These are phyloP conservation scores for Codiaeum variegatum DNA, from an alignment of 441 rosid species.

Conservation along the genomic window DNA sequence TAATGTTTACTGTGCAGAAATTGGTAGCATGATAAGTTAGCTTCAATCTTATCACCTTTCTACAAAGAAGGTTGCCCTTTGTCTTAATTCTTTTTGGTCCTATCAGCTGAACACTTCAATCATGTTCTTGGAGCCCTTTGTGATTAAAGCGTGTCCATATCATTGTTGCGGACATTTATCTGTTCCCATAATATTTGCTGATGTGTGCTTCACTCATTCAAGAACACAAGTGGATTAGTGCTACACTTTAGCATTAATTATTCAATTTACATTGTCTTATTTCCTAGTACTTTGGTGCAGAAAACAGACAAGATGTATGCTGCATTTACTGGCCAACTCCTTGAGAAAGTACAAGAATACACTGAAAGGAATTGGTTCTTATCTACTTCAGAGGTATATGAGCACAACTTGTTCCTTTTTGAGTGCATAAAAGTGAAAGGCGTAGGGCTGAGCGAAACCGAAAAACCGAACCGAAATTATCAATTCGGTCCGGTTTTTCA, in stretches of 20 bases:
- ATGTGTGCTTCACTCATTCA: not conserved
- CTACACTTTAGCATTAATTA: slow-evolving; percentile 4
- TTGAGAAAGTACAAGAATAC: slow-evolving; percentile 76
- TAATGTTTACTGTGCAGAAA: not conserved
- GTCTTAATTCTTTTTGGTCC: not conserved
- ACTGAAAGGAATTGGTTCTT: slow-evolving; percentile 85
- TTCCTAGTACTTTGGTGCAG: slow-evolving; percentile 37
- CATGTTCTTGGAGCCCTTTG: not conserved
- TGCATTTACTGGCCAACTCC: slow-evolving; percentile 83
- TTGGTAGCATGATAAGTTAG: not conserved
- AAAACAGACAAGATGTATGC: slow-evolving; percentile 81
- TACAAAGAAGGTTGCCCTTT: not conserved
- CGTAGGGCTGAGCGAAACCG: too few relatives aligned
- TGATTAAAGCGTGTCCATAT: not conserved
- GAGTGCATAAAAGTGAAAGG: not conserved
- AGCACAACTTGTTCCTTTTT: not conserved
- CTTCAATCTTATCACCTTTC: not conserved
- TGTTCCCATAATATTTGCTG: not conserved
- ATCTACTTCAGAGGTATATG: slow-evolving; percentile 74
- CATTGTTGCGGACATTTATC: not conserved
- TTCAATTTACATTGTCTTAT: slow-evolving; percentile 3
- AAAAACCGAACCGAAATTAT: too few relatives aligned
- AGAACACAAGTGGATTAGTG: not conserved
- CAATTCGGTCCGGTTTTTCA: too few relatives aligned
- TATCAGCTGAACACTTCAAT: not conserved